phyloP scores from a whole-genome alignment of 2,329 filamentous ascomycete genomes.

The Aureobasidium namibiae region DNA sequence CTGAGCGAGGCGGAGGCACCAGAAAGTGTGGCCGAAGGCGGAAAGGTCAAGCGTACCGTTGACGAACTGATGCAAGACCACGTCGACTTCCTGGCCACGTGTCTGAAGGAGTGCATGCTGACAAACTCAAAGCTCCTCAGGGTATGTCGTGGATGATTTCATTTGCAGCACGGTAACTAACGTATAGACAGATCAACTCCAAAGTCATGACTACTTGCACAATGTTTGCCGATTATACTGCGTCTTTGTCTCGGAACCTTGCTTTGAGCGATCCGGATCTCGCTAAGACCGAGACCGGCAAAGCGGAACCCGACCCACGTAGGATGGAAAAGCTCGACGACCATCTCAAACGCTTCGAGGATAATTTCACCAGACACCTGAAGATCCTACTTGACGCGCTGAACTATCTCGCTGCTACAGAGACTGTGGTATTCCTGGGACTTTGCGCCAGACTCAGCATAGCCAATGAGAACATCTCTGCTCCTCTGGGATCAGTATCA shows the following conservation, averaged over 20 bases:
- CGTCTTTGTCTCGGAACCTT: conserved; percentile 76
- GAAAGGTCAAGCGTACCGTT: conserved; percentile 65
- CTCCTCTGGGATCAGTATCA: background rate
- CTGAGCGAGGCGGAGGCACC: conserved; percentile 53
- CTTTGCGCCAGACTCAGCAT: conserved; percentile 76
- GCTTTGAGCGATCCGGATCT: conserved; percentile 77
- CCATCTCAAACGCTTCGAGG: conserved; percentile 83
- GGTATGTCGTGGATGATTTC: conserved; percentile 43
- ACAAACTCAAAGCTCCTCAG: conserved; percentile 91
- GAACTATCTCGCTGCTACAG: conserved; percentile 94
- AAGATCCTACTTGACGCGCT: conserved; percentile 90
- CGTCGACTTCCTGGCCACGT: conserved; percentile 95
- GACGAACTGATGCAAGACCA: conserved; percentile 99
- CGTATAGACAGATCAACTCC: conserved; percentile 68
- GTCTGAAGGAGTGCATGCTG: conserved; percentile 97
- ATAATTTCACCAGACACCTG: conserved; percentile 83
- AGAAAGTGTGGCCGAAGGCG: conserved; percentile 28
- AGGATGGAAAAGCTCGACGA: conserved; percentile 73
- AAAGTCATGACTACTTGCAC: conserved; percentile 95
- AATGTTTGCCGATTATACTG: conserved; percentile 85
- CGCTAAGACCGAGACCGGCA: conserved; percentile 33
- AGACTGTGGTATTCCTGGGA: conserved; percentile 88
- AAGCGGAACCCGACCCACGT: conserved; percentile 38
- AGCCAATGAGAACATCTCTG: conserved; percentile 58
- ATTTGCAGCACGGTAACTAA: background rate